Evolutionary conservation across 2,329 filamentous ascomycete species (phyloP).

Genomic region (Allantophomopsis lycopodina): DNA sequence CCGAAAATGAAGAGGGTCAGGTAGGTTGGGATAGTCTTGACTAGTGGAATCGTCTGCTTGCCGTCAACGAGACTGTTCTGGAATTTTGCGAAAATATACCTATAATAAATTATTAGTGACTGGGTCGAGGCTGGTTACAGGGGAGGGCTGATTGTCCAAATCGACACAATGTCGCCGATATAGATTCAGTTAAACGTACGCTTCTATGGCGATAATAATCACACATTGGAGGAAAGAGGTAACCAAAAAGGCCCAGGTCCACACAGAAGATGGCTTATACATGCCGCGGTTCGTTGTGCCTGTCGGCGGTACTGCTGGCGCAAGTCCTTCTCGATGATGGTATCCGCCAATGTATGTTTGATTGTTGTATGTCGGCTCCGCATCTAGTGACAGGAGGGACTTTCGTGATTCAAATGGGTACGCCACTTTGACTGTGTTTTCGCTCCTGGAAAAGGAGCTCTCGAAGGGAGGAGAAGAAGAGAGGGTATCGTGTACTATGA

Average conservation of each 20-base stretch:
- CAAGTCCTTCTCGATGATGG: slow-evolving; percentile 16
- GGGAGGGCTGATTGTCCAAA: no score
- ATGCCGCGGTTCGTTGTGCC: slow-evolving; percentile 31
- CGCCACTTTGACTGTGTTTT: slow-evolving; percentile 28
- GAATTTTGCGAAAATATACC: slow-evolving; percentile 84
- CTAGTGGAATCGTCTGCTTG: slow-evolving; percentile 38
- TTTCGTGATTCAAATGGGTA: slow-evolving; percentile 29
- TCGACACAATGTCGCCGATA: neutral
- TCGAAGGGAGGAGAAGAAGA: no score
- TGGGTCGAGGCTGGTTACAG: neutral
- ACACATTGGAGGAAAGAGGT: slow-evolving; percentile 64
- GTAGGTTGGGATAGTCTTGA: slow-evolving; percentile 80
- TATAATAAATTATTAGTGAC: slow-evolving; percentile 22
- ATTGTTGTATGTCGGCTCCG: slow-evolving; percentile 11
- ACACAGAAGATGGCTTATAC: slow-evolving; percentile 70
- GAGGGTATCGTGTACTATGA: no score
- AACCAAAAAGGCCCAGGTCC: slow-evolving; percentile 78
- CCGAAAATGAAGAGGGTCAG: slow-evolving; percentile 94
- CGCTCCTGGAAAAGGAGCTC: slow-evolving; percentile 9
- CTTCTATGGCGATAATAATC: slow-evolving; percentile 72
- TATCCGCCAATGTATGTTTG: slow-evolving; percentile 20
- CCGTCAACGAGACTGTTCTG: slow-evolving; percentile 43
- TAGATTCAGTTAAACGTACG: slow-evolving; percentile 39
- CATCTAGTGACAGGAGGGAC: slow-evolving; percentile 27
- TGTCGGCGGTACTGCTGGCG: slow-evolving; percentile 8